Base-by-base conservation (phyloP, 2,329 filamentous ascomycete species). In the Sphaerulina vaccinii region DNA sequence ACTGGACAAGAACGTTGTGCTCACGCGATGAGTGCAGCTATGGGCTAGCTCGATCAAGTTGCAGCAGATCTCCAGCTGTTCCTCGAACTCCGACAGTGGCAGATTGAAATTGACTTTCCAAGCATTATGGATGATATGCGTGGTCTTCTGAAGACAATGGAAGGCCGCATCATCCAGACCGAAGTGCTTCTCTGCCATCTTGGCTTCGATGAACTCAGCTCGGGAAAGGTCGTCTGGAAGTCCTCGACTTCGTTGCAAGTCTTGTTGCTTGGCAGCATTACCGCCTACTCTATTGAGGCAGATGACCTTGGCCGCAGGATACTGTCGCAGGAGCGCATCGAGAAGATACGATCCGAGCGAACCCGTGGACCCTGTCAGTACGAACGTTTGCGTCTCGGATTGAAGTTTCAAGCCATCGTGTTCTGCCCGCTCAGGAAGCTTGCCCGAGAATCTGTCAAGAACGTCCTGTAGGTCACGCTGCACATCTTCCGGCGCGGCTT, bases 71-170 rank as follows among this genome's bases (percentile, higher is more conserved):
- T 11, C 53, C 50, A 23, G 68, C 56, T 46, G 66, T 62, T 45
- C 46, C 37, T 68, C 64, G 44, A 64, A 69, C 9, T 58, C 62
- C 5, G 57, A 51, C 3, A 70, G 59, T 3, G 60, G 55, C 21
- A 63, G 58, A 49, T 70, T 70, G 61, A 70, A 71, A 52, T 70
- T 62, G 19, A 72, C 69, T 3, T 64, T 61, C 68, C 69, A 72
- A 1, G 70, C 69, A 38, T 67, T 70, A 59, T 72, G 69, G 32
- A 71, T 62, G 42, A 70, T 57, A 40, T 61, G 45, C 3, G 63
- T 67, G 9, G 62, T 57, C 1, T 40, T 41, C 15, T 47, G 22
- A n/a, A 59, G 44, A 11, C 68, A 40, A 18, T 59, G 52, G 5
- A 47, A 37, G 51, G 65, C 65, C 2, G 55, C 49, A 1, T 49